Evolutionary conservation across 192 early-diverging fungal species (phyloP).

Genomic region (Thamnidium elegans): DNA sequence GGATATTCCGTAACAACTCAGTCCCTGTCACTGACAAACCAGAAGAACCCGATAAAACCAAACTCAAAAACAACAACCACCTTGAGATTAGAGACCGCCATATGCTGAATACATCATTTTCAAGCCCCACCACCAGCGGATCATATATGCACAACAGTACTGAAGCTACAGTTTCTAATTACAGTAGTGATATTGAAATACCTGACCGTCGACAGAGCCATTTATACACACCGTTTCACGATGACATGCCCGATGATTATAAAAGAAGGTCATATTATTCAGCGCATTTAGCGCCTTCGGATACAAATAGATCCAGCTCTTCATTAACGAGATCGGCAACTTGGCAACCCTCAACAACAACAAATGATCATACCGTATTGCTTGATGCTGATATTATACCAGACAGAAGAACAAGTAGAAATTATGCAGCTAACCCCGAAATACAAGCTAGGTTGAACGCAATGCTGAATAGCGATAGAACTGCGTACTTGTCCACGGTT

Average conservation of each 20-base stretch:
- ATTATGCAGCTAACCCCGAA: constrained; percentile 10
- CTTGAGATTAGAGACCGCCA: background rate
- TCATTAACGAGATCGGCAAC: background rate
- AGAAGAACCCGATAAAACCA: background rate
- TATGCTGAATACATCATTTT: too few relatives aligned
- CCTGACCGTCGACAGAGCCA: constrained; percentile 6
- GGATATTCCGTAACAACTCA: too few relatives aligned
- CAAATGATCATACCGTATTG: background rate
- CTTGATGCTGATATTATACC: background rate
- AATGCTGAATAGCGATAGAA: constrained; percentile 10
- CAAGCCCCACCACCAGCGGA: background rate
- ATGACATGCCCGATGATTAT: background rate
- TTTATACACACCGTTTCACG: constrained; percentile 6
- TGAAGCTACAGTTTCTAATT: background rate
- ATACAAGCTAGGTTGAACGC: constrained; percentile 7
- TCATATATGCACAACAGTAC: background rate
- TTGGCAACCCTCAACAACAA: background rate
- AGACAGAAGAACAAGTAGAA: constrained; percentile 15
- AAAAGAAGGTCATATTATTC: background rate
- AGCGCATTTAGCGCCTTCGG: background rate
- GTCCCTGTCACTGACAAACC: too few relatives aligned
- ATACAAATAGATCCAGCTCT: background rate
- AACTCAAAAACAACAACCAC: too few relatives aligned
- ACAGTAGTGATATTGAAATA: constrained; percentile 7
- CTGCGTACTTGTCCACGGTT: too few relatives aligned